Evolutionary conservation across 1,284 basidiomycete genomes (phyloP), one percentile per base, ranked within the genome.

Genomic region (Puccinia triticina): DNA sequence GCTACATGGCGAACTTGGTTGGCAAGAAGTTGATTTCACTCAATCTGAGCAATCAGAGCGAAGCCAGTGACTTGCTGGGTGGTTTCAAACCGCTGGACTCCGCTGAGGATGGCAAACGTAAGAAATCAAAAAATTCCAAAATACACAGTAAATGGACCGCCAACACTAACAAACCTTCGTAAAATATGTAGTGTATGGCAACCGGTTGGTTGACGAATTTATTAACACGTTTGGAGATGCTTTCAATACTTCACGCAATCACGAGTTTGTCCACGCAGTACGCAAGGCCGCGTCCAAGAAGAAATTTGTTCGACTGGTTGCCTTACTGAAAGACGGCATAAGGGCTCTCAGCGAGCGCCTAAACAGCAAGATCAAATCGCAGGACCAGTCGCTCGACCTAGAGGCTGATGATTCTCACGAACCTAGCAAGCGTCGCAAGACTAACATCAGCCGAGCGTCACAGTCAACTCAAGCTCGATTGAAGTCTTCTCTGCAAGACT

Each of bases 41-140:
- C 84, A 99, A 99, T 86, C 87, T 99, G 85, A 97, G 95, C 1
- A 96, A 97, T 85, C 97, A 99, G 88, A 98, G 96, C 0, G 97
- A 99, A 87, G 93, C 94, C 3, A 92, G 94, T 3, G 97, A 99
- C 87, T 88, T 99, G 23, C 89, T 99, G 2, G 97, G 97, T 40
- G 96, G 96, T 0, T 96, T 97, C 88, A 96, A 96, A 86, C 97
- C 97, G 14, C 90, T 99, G 1, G 95, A 99, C 87, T 91, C 84
- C 53, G 84, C 82, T 0, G 85, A 86, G 37, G 85, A 85, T 77
- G 84, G 85, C 2, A 78, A 84, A 48, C 78, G 86, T 86, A 83
- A 81, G 84, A 83, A 57, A 2, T 55, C 1, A n/a, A 23, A 21
- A 43, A 46, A 5, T 18, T 34, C 21, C n/a, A 18, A 18, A 2